phyloP scores from a whole-genome alignment of 257 asterid species.

The Asclepias syriaca region DNA sequence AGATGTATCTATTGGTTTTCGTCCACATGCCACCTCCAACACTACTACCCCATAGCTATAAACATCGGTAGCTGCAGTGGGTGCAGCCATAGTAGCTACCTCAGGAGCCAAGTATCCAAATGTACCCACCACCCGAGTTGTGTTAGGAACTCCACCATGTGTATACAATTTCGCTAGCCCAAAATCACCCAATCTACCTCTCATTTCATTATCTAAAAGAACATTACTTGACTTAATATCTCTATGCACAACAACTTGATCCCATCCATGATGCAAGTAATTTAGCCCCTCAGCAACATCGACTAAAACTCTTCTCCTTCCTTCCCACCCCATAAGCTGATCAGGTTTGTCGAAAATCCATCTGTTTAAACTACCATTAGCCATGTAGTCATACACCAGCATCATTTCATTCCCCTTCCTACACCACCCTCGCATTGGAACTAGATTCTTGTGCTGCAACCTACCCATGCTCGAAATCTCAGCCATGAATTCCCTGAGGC shows the following conservation, averaged over 20 bases:
- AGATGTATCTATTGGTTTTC: constrained; percentile 48
- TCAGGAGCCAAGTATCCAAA: constrained; percentile 82
- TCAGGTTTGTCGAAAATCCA: constrained; percentile 67
- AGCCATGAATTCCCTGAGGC: constrained; percentile 83
- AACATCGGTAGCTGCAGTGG: constrained; percentile 68
- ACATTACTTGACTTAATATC: constrained; percentile 84
- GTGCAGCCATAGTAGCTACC: constrained; percentile 65
- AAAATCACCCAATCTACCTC: constrained; percentile 78
- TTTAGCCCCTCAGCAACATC: constrained; percentile 77
- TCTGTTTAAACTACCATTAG: constrained; percentile 65
- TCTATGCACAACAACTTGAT: constrained; percentile 75
- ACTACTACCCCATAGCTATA: constrained; percentile 76
- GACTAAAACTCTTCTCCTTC: constrained; percentile 48
- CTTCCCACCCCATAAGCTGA: constrained; percentile 58
- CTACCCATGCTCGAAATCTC: constrained; percentile 82
- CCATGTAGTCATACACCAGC: constrained; percentile 80
- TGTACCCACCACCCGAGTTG: constrained; percentile 82
- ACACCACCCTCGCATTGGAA: constrained; percentile 81
- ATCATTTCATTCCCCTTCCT: constrained; percentile 57
- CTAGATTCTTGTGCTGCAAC: constrained; percentile 78
- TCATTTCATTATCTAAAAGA: constrained; percentile 59
- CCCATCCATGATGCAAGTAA: constrained; percentile 81
- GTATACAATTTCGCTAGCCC: constrained; percentile 71
- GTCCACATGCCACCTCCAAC: constrained; percentile 77
- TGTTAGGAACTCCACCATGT: constrained; percentile 71